Evolutionary conservation across 1,284 basidiomycete species (phyloP), one percentile per base, ranked within the genome.

Genomic region (Cutaneotrichosporon spelunceum): DNA sequence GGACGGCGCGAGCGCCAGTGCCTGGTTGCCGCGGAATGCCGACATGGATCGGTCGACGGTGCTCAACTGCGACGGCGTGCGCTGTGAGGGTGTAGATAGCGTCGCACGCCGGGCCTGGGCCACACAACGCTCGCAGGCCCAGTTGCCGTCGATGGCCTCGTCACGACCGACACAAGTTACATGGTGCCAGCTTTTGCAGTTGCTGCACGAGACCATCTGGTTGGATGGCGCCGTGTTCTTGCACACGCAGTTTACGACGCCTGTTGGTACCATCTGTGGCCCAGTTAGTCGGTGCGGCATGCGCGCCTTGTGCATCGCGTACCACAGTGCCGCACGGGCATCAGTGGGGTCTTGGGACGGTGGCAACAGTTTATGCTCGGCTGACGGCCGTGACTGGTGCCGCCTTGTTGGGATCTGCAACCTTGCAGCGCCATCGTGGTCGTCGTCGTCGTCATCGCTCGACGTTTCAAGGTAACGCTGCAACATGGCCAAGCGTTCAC

Each of bases 131-230:
- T 70, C 64, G 57, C 76, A 76, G 62, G 71, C 73, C 74, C 74
- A 78, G 47, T 68, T 68, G 0, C 61, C 66, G 19, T 72, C 57
- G 53, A 65, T 57, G 11, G 65, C 58, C 30, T 72, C 72, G 45
- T 72, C 70, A 53, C 75, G 65, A 16, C 69, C 70, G 50, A 71
- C 68, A 53, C 76, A 78, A 7, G 62, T 61, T 19, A 75, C 56
- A 56, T 78, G 76, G 63, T 74, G 72, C 74, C 73, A 78, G 2
- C 70, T 73, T 57, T 71, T 68, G 66, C 75, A 76, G 6, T 68
- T 65, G 6, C 61, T 59, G 59, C 76, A 78, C 13, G 70, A 65
- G 8, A 76, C 66, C 68, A 76, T 68, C 11, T 66, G 59, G 6
- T 70, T 72, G 4, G 64, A 67, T 6, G 60, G 56, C 2, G 65